A percentile compares a stretch with the other conserved stretches of the same genome.
These are phyloP conservation scores for Colletotrichum camelliae DNA, from an alignment of 2,329 filamentous ascomycete species.

Conservation along the genomic window DNA sequence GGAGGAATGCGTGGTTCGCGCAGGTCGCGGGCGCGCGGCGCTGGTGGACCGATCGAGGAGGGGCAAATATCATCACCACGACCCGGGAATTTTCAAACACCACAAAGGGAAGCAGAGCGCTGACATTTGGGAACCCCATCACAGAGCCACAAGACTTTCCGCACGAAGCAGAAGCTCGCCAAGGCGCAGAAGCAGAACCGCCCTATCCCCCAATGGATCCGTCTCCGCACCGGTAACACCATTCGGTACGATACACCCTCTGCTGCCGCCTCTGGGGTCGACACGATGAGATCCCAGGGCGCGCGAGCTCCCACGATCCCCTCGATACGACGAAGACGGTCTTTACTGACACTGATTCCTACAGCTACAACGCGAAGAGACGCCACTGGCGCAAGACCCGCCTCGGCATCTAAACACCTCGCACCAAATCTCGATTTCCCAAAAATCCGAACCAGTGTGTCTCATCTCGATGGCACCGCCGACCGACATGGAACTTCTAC, in stretches of 20 bases:
- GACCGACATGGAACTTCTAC: conserved; percentile 22
- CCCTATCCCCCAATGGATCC: conserved; percentile 99
- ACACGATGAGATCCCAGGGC: neutral
- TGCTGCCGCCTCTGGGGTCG: neutral
- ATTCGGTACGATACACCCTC: conserved; percentile 79
- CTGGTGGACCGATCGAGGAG: neutral
- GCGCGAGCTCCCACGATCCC: neutral
- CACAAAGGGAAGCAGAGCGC: neutral
- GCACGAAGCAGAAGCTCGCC: conserved; percentile 99
- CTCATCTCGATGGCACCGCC: conserved; percentile 23
- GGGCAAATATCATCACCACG: conserved; percentile 15
- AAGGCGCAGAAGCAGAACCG: conserved; percentile 99
- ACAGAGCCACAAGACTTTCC: conserved; percentile 99
- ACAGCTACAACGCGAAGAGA: conserved; percentile 99
- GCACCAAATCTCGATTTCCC: conserved; percentile 41
- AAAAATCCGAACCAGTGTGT: conserved; percentile 21
- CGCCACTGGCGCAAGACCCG: conserved; percentile 99
- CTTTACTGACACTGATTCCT: neutral
- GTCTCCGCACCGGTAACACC: conserved; percentile 97
- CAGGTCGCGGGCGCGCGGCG: neutral
- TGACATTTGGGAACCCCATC: neutral
- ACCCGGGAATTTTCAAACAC: neutral
- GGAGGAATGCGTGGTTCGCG: neutral
- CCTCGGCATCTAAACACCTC: conserved; percentile 90
- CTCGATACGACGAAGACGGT: neutral